Evolutionary conservation across 208 protist genomes (phyloP), one percentile per base, ranked within the genome.

Genomic region (Naegleria gruberi): DNA sequence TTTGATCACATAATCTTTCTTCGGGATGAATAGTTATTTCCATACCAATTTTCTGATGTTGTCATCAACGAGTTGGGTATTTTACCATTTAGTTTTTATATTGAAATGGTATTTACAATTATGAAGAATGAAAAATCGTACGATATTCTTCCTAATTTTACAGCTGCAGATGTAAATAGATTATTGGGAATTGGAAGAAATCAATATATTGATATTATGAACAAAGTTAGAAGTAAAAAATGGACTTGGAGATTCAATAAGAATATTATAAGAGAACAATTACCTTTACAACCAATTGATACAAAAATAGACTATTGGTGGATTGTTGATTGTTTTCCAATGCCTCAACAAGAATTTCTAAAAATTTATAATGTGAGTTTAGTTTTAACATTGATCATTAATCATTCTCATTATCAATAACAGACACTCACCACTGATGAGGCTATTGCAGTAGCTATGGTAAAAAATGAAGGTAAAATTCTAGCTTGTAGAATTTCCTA

Each of bases 101-200:
- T 40, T 19, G 86, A 89, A n/a, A 89, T 89, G 86, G 15, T 89
- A 19, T 77, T 37, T 10, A 45, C 1, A 4, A 89, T 89, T 37
- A 89, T 91, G 82, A 73, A 91, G 19, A 89, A 81, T 44, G 95
- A 95, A 51, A 92, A 93, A 77, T 94, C 93, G 90, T 99, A 99
- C 91, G 97, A 99, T 90, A 93, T 95, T 17, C 93, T 99, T 51
- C 98, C 98, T 17, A 99, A 99, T 92, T 99, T 99, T 91, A 98
- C 97, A 19, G 98, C 98, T 19, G 95, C 97, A 4, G 98, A 99
- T 92, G 92, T 97, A 34, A 93, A 98, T 4, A 95, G 96, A 65
- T 90, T 98, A 88, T 91, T 99, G 26, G 97, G 96, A 12, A 98
- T 99, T 90, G 98, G 98, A 26, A 94, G 98, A 44, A 99, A 99